A percentile compares a stretch with the other conserved stretches of the same genome.
phyloP scores from a whole-genome alignment of 306 rosid genomes.

The Castanopsis chinensis region DNA sequence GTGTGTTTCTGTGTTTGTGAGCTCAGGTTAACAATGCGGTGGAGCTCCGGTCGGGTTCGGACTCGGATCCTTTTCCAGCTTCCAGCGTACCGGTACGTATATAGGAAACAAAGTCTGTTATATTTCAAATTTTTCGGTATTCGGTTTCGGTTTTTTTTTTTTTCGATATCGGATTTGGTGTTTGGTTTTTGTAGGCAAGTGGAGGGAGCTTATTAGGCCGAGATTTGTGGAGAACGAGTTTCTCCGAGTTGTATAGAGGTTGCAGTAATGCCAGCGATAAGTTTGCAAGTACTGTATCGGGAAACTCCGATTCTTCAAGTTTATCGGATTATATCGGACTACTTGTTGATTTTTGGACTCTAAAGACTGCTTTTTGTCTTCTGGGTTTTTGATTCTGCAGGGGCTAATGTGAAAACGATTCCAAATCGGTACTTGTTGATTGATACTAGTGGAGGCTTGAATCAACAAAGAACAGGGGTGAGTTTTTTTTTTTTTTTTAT shows the following conservation, averaged over 20 bases:
- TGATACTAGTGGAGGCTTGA: slow-evolving; percentile 86
- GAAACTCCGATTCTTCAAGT: too few relatives aligned
- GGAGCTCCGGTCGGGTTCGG: slow-evolving; percentile 10
- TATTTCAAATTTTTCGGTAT: not conserved
- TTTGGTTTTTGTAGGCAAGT: slow-evolving; percentile 25
- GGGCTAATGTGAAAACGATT: slow-evolving; percentile 60
- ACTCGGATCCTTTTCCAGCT: slow-evolving; percentile 14
- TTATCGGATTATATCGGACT: too few relatives aligned
- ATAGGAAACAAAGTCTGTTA: not conserved
- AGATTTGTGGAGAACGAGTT: slow-evolving; percentile 60
- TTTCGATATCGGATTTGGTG: not conserved
- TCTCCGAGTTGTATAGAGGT: slow-evolving; percentile 45
- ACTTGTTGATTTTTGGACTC: too few relatives aligned
- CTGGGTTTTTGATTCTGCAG: slow-evolving; percentile 35
- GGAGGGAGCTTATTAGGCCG: slow-evolving; percentile 47
- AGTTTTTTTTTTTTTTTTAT: slow-evolving; percentile 1
- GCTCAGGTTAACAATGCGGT: slow-evolving; percentile 27
- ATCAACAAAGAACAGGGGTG: slow-evolving; percentile 99
- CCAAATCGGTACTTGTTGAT: slow-evolving; percentile 68
- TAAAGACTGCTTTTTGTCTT: not conserved
- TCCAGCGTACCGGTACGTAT: slow-evolving; percentile 39
- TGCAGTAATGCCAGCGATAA: slow-evolving; percentile 58
- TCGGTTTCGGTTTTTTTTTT: not conserved
- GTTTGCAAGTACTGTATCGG: slow-evolving; percentile 43
- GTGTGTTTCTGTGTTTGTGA: not conserved